A percentile compares a stretch with the other conserved stretches of the same genome.
Evolutionary conservation across 2,329 filamentous ascomycete genomes (phyloP).

Genomic region (Chalara sp.): DNA sequence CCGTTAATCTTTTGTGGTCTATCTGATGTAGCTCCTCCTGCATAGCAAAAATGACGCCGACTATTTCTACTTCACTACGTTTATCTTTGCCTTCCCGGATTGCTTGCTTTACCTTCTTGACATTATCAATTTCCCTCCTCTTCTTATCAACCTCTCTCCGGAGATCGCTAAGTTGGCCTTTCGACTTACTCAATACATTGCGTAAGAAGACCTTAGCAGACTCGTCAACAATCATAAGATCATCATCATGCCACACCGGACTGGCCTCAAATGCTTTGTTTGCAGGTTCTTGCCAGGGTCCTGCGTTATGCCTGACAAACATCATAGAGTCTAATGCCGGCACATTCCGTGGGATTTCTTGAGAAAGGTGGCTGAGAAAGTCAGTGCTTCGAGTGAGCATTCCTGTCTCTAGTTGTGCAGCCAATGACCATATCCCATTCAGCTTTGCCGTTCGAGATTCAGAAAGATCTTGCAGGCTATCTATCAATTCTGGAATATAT

Average conservation of each 20-base stretch:
- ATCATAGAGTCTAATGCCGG: slow-evolving; percentile 93
- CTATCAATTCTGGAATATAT: slow-evolving; percentile 87
- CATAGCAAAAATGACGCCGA: slow-evolving; percentile 73
- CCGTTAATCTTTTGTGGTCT: slow-evolving; percentile 76
- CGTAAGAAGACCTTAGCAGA: slow-evolving; percentile 82
- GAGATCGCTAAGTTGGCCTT: slow-evolving; percentile 72
- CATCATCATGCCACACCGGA: slow-evolving; percentile 95
- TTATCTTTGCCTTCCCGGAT: slow-evolving; percentile 81
- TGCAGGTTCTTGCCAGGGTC: slow-evolving; percentile 72
- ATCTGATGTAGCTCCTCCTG: slow-evolving; percentile 81
- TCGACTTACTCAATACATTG: slow-evolving; percentile 88
- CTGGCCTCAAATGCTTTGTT: slow-evolving; percentile 89
- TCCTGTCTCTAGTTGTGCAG: slow-evolving; percentile 71
- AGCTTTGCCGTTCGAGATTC: slow-evolving; percentile 81
- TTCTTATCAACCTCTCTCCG: slow-evolving; percentile 81
- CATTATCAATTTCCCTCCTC: slow-evolving; percentile 72
- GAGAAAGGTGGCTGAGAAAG: slow-evolving; percentile 64
- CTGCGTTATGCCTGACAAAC: slow-evolving; percentile 91
- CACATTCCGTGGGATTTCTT: slow-evolving; percentile 81
- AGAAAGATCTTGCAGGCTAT: slow-evolving; percentile 88
- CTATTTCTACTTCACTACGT: slow-evolving; percentile 79
- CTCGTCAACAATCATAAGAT: slow-evolving; percentile 78
- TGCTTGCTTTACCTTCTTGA: slow-evolving; percentile 66
- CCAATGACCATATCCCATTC: slow-evolving; percentile 79
- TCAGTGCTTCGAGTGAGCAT: slow-evolving; percentile 69